Percentiles rank a stretch among this genome's conserved stretches.
Conservation (phyloP, 2,329 filamentous ascomycete genomes). For the Diaporthe aspalathi region DNA sequence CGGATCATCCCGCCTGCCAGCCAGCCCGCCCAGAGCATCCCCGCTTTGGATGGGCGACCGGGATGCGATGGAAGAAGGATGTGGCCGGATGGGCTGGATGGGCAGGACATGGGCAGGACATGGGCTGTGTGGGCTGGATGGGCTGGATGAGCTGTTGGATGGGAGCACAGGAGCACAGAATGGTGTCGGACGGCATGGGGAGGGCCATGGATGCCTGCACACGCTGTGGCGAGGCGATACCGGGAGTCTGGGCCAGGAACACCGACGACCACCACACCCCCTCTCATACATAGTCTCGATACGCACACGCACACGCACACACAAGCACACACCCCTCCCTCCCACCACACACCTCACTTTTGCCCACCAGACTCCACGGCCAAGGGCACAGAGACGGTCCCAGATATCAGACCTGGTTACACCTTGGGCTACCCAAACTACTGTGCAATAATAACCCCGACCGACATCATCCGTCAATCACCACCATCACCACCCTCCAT, state of each 20-base stretch:
- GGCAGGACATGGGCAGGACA: background rate
- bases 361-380: background rate
- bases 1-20: constrained; percentile 25
- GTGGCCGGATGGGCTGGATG: background rate
- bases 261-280: constrained; percentile 4
- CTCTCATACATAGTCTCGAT: too few species aligned
- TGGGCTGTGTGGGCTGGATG: background rate
- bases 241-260: constrained; percentile 26
- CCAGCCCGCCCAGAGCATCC: background rate
- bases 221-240: constrained; percentile 24
- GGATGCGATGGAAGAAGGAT: background rate
- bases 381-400: background rate
- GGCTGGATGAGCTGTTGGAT: too few species aligned
- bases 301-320: background rate
- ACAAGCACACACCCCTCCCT: background rate
- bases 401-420: constrained; percentile 16
- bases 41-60: background rate
- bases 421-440: background rate
- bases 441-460: constrained; percentile 1
- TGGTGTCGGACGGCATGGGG: constrained; percentile 2
- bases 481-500: constrained; percentile 8
- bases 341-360: background rate
- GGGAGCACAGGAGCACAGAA: background rate
- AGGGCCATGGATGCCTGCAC: constrained; percentile 22
- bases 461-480: constrained; percentile 5